phyloP scores from a whole-genome alignment of 768 basidiomycete genomes.

The Lyophyllum semitale region DNA sequence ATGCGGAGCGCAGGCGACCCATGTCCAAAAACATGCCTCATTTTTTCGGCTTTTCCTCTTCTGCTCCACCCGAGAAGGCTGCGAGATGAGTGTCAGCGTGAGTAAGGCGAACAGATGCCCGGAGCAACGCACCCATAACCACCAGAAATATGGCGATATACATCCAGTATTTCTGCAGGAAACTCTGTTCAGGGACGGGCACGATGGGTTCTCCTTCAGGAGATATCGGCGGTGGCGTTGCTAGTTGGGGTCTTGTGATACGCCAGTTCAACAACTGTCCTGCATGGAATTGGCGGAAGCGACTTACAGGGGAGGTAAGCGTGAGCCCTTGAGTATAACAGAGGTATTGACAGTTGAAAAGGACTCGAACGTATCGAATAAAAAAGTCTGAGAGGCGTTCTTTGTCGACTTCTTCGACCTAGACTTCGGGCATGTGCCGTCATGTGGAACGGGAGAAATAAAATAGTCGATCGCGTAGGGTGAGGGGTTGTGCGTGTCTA shows the following conservation, averaged over 20 bases:
- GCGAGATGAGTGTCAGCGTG: neutral
- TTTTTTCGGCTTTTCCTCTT: slow-evolving; percentile 36
- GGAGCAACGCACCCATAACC: slow-evolving; percentile 52
- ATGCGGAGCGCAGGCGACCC: neutral
- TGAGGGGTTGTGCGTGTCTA: slow-evolving; percentile 34
- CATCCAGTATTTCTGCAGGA: slow-evolving; percentile 91
- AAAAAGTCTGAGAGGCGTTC: slow-evolving; percentile 16
- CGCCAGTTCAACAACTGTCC: neutral
- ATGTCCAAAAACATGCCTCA: neutral
- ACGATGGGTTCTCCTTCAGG: slow-evolving; percentile 64
- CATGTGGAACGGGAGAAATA: slow-evolving; percentile 64
- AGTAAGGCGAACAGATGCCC: neutral
- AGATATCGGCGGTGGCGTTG: slow-evolving; percentile 65
- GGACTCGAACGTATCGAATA: slow-evolving; percentile 33
- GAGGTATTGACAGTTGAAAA: slow-evolving; percentile 52
- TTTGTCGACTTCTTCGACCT: slow-evolving; percentile 24
- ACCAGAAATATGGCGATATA: slow-evolving; percentile 65
- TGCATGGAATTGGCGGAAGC: slow-evolving; percentile 1
- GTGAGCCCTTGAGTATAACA: slow-evolving; percentile 43
- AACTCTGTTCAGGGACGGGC: slow-evolving; percentile 69
- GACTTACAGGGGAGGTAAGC: slow-evolving; percentile 60
- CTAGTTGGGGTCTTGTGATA: slow-evolving; percentile 62
- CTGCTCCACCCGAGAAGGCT: slow-evolving; percentile 37
- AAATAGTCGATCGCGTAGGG: slow-evolving; percentile 78
- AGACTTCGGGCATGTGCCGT: slow-evolving; percentile 61